A percentile compares a stretch with the other conserved stretches of the same genome.
phyloP scores from a whole-genome alignment of 352 stramenopile species.

The Pythium monospermum region DNA sequence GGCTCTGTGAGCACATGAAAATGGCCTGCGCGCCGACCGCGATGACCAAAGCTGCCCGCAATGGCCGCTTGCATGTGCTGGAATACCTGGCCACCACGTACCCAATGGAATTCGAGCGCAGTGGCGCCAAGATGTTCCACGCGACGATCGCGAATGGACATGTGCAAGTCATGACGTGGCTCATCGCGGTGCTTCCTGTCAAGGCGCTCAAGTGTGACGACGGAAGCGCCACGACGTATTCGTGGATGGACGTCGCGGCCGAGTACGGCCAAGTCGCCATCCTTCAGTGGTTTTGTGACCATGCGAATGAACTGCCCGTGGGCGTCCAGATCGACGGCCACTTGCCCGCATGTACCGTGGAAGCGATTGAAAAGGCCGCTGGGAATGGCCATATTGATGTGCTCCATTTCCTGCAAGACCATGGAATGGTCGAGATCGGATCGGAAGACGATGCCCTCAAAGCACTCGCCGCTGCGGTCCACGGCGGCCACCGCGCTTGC shows the following conservation, averaged over 20 bases:
- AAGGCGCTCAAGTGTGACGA: slow-evolving; percentile 68
- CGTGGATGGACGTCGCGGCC: slow-evolving; percentile 70
- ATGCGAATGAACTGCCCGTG: slow-evolving; percentile 46
- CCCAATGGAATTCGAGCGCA: slow-evolving; percentile 40
- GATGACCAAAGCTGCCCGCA: slow-evolving; percentile 20
- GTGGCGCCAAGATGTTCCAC: slow-evolving; percentile 58
- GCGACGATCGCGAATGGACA: slow-evolving; percentile 57
- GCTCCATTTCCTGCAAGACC: slow-evolving; percentile 47
- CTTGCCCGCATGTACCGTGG: slow-evolving; percentile 38
- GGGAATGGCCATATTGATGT: slow-evolving; percentile 59
- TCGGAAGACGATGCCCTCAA: slow-evolving; percentile 40
- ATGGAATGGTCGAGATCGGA: slow-evolving; percentile 38
- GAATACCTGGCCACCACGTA: slow-evolving; percentile 44
- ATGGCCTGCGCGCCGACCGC: slow-evolving; percentile 11
- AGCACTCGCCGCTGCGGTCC: slow-evolving; percentile 45
- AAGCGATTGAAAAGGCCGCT: slow-evolving; percentile 60
- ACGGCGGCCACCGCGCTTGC: slow-evolving; percentile 44
- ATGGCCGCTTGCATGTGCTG: slow-evolving; percentile 18
- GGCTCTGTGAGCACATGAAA: slow-evolving; percentile 26
- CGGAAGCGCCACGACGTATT: slow-evolving; percentile 32
- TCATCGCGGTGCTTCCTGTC: slow-evolving; percentile 51
- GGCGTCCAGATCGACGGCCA: slow-evolving; percentile 42
- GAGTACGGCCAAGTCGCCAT: slow-evolving; percentile 60
- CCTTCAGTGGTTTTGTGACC: slow-evolving; percentile 64
- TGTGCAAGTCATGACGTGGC: slow-evolving; percentile 48